Base-by-base conservation (phyloP, 2,329 filamentous ascomycete species). In the Aureobasidium leucospermi region DNA sequence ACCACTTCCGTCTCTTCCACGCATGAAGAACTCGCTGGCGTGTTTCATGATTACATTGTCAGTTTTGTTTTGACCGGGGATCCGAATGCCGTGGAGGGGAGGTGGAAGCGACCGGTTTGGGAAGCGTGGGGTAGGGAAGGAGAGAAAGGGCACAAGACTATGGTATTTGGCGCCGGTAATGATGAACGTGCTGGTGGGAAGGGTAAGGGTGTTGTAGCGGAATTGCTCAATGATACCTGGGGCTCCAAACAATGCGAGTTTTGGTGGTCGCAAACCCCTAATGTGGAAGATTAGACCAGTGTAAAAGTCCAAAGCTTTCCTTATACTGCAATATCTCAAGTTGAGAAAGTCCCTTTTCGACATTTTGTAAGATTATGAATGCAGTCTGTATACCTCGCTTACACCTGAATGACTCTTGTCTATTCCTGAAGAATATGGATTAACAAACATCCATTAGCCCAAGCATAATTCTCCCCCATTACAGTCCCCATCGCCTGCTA, bases 131-230 rank as follows among this genome's bases (percentile, higher is more conserved):
- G 60, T 8, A 53, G 45, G 28, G 62, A 39, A 28, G 64, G 39
- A 31, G 65, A 23, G 23, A 1, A 23, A 23, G 3, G 2, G 2
- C 23, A 23, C 23, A 23, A 61, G 61, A 69, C 62, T 41, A 71
- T 83, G 65, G 75, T 86, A 3, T 87, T 87, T 69, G 84, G 83
- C 2, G 66, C 75, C 41, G 83, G 81, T 2, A 86, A 86, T 64
- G 76, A 84, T 64, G 83, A 86, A 71, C 69, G 63, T 67, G 74
- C 62, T 65, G 77, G 62, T 53, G 70, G 69, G 0, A 63, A 58
- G 36, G 67, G 67, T 23, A 66, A 60, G 10, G 84, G 81, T 1
- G 67, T 72, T 2, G 72, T 79, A 1, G 80, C 77, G 0, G 67
- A 75, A 58, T 70, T 78, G 58, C 63, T 70, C 53, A 59, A 68